Percentiles rank a stretch among this genome's conserved stretches.
These are phyloP conservation scores for Lachancea fermentati DNA, from an alignment of 805 yeast species.

Conservation along the genomic window DNA sequence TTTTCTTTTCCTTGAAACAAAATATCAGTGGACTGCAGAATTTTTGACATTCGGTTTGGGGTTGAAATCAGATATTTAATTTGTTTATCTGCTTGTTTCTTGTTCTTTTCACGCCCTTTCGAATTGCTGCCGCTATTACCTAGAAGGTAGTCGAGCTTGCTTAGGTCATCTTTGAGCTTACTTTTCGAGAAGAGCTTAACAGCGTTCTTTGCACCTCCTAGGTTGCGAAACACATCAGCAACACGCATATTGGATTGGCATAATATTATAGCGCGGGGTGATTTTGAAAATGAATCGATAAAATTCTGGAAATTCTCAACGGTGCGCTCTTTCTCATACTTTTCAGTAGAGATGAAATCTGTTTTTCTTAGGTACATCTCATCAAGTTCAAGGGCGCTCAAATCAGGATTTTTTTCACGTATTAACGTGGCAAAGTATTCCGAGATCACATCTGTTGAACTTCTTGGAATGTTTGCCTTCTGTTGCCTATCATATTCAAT, in stretches of 20 bases:
- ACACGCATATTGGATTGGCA: slow-evolving; percentile 82
- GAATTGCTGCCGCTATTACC: background rate
- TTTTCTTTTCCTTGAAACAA: slow-evolving; percentile 33
- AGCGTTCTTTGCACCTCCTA: slow-evolving; percentile 48
- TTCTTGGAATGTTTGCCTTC: slow-evolving; percentile 50
- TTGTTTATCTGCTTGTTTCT: slow-evolving; percentile 3
- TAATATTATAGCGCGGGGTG: slow-evolving; percentile 40
- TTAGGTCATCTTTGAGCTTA: slow-evolving; percentile 56
- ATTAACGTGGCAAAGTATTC: slow-evolving; percentile 61
- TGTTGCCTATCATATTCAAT: slow-evolving; percentile 58
- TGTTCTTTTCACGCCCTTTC: slow-evolving; percentile 11
- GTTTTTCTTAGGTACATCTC: slow-evolving; percentile 55
- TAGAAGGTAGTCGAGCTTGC: slow-evolving; percentile 20
- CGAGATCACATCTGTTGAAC: slow-evolving; percentile 54
- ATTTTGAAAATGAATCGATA: slow-evolving; percentile 44
- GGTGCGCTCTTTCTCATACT: slow-evolving; percentile 45
- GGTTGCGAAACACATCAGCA: slow-evolving; percentile 73
- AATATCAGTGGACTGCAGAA: slow-evolving; percentile 22
- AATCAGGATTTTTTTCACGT: slow-evolving; percentile 54
- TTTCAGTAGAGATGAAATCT: slow-evolving; percentile 58
- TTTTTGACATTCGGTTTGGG: slow-evolving; percentile 29
- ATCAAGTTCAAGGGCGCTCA: slow-evolving; percentile 69
- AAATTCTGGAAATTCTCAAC: slow-evolving; percentile 53
- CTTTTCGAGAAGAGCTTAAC: slow-evolving; percentile 72
- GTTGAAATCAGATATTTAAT: slow-evolving; percentile 28